Percentiles rank a stretch among this genome's conserved stretches.
Conservation (phyloP, 1,284 basidiomycete genomes). For the Cryptococcus amylolentus region DNA sequence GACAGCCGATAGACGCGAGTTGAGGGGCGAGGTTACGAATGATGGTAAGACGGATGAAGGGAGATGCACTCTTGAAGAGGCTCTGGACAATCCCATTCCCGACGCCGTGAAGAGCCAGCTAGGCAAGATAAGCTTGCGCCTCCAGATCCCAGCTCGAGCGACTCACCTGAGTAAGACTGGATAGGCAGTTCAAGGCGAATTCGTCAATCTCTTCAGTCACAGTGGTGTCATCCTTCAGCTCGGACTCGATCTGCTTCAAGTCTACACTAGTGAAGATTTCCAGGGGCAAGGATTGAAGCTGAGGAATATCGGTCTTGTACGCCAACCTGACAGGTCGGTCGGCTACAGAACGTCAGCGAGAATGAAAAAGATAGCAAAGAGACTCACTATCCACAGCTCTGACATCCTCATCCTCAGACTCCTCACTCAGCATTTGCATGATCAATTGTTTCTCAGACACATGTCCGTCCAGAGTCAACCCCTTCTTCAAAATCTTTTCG, state of each 20-base stretch:
- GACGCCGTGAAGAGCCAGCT: constrained; percentile 93
- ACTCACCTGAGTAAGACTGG: constrained; percentile 31
- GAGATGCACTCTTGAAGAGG: constrained; percentile 85
- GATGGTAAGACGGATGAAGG: constrained; percentile 75
- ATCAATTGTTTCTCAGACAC: constrained; percentile 94
- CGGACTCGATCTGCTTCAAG: constrained; percentile 87
- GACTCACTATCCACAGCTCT: constrained; percentile 72
- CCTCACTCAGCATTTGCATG: constrained; percentile 84
- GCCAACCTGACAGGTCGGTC: constrained; percentile 47
- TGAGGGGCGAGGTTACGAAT: constrained; percentile 90
- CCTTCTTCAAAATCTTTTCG: constrained; percentile 51
- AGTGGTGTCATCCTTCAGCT: constrained; percentile 77
- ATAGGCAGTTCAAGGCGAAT: constrained; percentile 77
- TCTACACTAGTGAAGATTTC: constrained; percentile 87
- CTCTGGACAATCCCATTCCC: constrained; percentile 98
- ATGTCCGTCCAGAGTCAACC: constrained; percentile 51
- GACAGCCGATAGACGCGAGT: constrained; percentile 94
- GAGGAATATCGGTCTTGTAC: constrained; percentile 91
- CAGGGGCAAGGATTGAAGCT: constrained; percentile 67
- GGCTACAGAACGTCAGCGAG: neutral
- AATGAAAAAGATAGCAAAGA: neutral
- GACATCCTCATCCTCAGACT: constrained; percentile 57
- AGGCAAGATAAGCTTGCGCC: constrained; percentile 28
- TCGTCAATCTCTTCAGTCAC: constrained; percentile 80
- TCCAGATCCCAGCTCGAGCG: neutral